A percentile compares a stretch with the other conserved stretches of the same genome.
Conservation (phyloP, 192 early-diverging fungal genomes). For the Backusella mclennaniae region DNA sequence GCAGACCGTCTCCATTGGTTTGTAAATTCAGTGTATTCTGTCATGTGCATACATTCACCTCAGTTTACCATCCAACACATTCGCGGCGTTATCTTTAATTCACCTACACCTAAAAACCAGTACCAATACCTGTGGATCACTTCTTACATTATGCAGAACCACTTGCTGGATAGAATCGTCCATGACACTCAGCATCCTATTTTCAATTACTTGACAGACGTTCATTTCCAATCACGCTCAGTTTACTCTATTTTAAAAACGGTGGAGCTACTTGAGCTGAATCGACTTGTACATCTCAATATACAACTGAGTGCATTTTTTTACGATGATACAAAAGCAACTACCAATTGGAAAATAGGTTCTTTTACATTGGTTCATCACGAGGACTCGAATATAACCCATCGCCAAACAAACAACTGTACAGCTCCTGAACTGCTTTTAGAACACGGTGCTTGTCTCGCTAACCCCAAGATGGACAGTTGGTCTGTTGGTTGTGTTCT, state of each 20-base stretch:
- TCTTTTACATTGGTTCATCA: neutral
- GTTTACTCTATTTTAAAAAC: neutral
- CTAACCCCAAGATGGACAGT: neutral
- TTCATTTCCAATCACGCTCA: neutral
- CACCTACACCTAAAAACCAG: neutral
- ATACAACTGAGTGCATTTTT: neutral
- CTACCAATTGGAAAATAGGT: neutral
- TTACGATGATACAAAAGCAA: neutral
- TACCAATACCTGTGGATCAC: conserved; percentile 15
- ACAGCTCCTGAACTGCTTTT: conserved; percentile 1
- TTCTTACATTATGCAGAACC: neutral
- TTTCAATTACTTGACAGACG: neutral
- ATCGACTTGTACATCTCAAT: neutral
- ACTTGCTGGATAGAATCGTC: neutral
- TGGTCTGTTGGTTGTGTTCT: neutral
- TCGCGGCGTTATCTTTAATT: neutral
- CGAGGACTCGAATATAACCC: neutral
- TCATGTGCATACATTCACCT: neutral
- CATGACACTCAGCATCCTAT: neutral
- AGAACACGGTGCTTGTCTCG: neutral
- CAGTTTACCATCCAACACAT: neutral
- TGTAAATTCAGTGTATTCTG: conserved; percentile 1
- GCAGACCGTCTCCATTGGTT: neutral
- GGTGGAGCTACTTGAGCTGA: neutral
- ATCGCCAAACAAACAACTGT: neutral